phyloP scores from a whole-genome alignment of 2,329 filamentous ascomycete species.

The Talaromyces rugulosus region DNA sequence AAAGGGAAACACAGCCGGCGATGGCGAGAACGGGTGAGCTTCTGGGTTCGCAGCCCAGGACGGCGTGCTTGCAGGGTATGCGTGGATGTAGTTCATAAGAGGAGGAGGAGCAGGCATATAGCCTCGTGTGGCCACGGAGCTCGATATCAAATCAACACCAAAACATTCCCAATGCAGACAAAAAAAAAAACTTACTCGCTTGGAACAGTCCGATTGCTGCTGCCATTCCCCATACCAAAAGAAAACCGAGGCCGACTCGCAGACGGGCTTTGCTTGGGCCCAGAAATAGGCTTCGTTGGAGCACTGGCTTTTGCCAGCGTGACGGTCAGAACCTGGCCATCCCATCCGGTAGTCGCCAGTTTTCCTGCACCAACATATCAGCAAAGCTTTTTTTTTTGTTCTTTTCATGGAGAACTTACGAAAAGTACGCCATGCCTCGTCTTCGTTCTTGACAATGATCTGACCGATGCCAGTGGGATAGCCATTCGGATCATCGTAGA shows the following conservation, averaged over 20 bases:
- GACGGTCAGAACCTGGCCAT: constrained; percentile 40
- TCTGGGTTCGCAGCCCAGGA: background rate
- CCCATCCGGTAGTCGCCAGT: constrained; percentile 40
- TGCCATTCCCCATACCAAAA: background rate
- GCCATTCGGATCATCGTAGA: constrained; percentile 41
- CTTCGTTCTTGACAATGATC: constrained; percentile 43
- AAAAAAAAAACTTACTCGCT: background rate
- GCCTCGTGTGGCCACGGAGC: background rate
- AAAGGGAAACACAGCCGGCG: background rate
- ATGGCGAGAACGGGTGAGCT: background rate
- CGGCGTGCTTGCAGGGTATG: background rate
- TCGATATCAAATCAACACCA: background rate
- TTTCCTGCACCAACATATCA: constrained; percentile 25
- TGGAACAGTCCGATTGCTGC: background rate
- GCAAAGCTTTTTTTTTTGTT: background rate
- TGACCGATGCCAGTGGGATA: constrained; percentile 41
- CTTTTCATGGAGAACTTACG: constrained; percentile 22
- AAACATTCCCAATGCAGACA: background rate
- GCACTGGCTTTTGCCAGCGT: constrained; percentile 37
- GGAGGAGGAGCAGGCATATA: background rate
- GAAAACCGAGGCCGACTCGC: background rate
- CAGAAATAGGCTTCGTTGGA: constrained; percentile 39
- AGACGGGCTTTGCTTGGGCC: constrained; percentile 31
- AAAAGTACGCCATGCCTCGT: constrained; percentile 42
- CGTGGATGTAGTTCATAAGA: background rate